Base-by-base conservation (phyloP, 1,284 basidiomycete species). In the Ganoderma boninense region DNA sequence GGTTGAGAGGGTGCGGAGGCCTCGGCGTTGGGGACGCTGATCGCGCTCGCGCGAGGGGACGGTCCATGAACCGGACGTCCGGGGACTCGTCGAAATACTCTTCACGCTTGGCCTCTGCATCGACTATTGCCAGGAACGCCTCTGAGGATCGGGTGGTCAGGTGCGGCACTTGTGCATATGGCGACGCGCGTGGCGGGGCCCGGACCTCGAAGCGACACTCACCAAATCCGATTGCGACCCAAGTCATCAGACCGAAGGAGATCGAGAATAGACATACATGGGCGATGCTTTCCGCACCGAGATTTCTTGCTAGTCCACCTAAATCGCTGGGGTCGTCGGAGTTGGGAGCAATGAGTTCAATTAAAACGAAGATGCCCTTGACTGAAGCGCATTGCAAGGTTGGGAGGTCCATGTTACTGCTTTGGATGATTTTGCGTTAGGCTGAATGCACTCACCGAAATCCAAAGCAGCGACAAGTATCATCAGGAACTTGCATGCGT, bases 1-100 rank as follows among this genome's bases (percentile, higher is more conserved):
- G 32, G 32, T 32, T 13, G 14, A 59, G 23, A 29, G 63, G 2
- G 64, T 65, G 67, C 1, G 5, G 52, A 20, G 65, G 67, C n/a
- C 40, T 66, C 23, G 62, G 56, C n/a, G 46, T 4, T n/a, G n/a
- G 46, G 23, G 49, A 4, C 13, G 49, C 10, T 61, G 57, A 38
- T 16, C 16, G 57, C 32, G 38, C 20, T 38, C 40, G 59, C n/a
- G 42, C 40, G 7, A 61, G 40, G n/a, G 59, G 59, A 40, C 59
- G 59, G 59, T 38, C 26, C 14, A 61, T 16, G 38, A 38, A 61
- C n/a, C 35, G 35, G 23, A 38, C 11, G 20, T 23, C 38, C 11
- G n/a, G 4, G 59, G 54, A 57, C 13, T 57, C 54, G 16, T 35
- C 29, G 29, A 35, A 57, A 18, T 35, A 35, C 16, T 29, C 32